Conservation (phyloP, 805 yeast genomes). For the Hyphopichia homilentoma region DNA sequence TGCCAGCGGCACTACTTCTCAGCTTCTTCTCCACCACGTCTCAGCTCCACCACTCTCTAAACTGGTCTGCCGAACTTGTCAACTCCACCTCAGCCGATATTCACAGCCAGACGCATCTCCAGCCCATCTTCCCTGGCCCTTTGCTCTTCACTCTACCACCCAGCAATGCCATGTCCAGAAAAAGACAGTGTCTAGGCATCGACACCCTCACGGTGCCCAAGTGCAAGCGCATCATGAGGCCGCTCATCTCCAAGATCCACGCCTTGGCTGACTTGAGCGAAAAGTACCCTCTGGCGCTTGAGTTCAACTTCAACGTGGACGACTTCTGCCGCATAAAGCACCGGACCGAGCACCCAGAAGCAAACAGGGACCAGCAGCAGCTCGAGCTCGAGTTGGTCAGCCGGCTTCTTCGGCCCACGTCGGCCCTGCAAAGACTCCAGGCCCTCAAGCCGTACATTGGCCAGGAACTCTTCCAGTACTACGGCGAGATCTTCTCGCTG, state of each 20-base stretch:
- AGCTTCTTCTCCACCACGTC: no score
- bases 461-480: constrained; percentile 23
- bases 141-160: no score
- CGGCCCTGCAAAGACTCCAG: constrained; percentile 19
- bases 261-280: constrained; percentile 23
- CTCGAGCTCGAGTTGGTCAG: neutral
- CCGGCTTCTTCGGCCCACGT: constrained; percentile 11
- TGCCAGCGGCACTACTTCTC: no score
- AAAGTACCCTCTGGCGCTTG: constrained; percentile 22
- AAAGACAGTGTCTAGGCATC: no score
- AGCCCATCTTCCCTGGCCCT: no score
- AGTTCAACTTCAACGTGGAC: constrained; percentile 7
- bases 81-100: no score
- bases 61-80: no score
- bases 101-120: no score
- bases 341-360: constrained; percentile 1
- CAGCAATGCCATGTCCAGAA: no score
- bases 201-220: constrained; percentile 17
- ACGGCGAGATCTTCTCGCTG: constrained; percentile 27
- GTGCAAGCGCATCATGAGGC: constrained; percentile 34
- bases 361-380: neutral
- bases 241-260: constrained; percentile 34
- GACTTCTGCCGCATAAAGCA: no score
- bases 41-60: no score
- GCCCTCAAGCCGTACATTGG: constrained; percentile 21